Base-by-base conservation (phyloP, 1,284 basidiomycete genomes). In the Fomitopsis schrenkii region DNA sequence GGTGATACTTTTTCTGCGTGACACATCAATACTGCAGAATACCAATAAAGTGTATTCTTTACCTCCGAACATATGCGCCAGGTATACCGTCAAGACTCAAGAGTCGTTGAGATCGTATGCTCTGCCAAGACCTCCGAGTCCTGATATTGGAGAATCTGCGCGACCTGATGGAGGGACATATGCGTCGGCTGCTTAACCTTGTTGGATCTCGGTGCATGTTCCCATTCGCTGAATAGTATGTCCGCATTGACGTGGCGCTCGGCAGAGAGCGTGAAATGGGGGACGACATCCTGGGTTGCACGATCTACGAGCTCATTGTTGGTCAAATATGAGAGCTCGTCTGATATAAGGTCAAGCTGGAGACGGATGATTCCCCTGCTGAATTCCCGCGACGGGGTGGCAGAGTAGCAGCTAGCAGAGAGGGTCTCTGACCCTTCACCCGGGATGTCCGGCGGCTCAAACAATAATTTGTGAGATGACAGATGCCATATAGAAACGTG, bases 21-120 rank as follows among this genome's bases (percentile, higher is more conserved):
- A 10, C 19, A 70, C 68, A 64, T 48, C 22, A 26, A 1, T 14
- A 26, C 14, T 7, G 10, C 10, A 26, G 9, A 28, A 5, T 12
- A 28, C 9, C 4, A 44, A 14, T 3, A 17, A 10, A 22, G 1
- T n/a, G n/a, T 19, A 8, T 8, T 4, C 7, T 19, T 50, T 6
- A 53, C 50, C 50, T 53, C 15, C 50, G 28, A 5, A 53, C 50
- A n/a, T 35, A 53, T 26, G 50, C 35, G 7, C 35, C 7, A 9
- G 30, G 30, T 26, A 53, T 36, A 17, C 50, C 50, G 15, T 53
- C 50, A 7, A 53, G 14, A 3, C 3, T 53, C 50, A 7, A 53
- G 14, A 3, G 28, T 14, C 6, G 30, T 53, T 5, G 50, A 14
- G 15, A 53, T 53, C 9, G 50, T 9, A 10, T 53, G 50, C 30